Percentiles rank a stretch among this genome's conserved stretches.
These are phyloP conservation scores for Ogataea henricii DNA, from an alignment of 805 yeast genomes.

Conservation along the genomic window DNA sequence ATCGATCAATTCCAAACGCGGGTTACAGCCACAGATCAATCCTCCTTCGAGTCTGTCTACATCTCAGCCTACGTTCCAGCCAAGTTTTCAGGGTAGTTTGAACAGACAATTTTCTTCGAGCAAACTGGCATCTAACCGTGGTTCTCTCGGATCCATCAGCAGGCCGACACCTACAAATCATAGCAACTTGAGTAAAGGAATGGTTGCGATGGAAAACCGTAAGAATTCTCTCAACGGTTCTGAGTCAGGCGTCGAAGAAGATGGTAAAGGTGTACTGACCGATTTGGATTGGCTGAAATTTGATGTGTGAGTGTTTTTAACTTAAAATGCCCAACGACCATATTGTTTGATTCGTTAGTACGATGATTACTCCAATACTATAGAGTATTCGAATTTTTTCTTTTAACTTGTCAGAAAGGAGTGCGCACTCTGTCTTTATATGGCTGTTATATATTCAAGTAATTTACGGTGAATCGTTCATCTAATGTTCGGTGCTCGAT, in stretches of 20 bases:
- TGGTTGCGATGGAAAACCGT: constrained; percentile 13
- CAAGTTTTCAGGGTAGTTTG: neutral
- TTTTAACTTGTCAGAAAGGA: neutral
- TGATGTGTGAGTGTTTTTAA: constrained; percentile 26
- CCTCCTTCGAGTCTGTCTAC: neutral
- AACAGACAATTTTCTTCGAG: neutral
- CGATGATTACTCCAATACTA: no score
- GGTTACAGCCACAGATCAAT: neutral
- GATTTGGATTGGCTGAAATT: constrained; percentile 40
- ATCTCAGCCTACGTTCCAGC: neutral
- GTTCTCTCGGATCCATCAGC: constrained; percentile 4
- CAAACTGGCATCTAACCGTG: neutral
- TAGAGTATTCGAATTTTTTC: no score
- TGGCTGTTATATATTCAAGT: neutral
- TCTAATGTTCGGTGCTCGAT: no score
- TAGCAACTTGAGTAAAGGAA: constrained; percentile 21
- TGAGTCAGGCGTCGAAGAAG: neutral
- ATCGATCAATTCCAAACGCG: constrained; percentile 8
- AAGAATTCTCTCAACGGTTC: neutral
- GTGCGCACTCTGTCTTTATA: neutral
- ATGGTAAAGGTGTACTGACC: constrained; percentile 14
- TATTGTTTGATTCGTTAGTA: constrained; percentile 12
- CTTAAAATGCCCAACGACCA: no score
- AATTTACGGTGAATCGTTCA: no score
- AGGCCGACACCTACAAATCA: neutral